Conservation (phyloP, 495 filamentous ascomycete genomes). For the Penicillium desertorum region DNA sequence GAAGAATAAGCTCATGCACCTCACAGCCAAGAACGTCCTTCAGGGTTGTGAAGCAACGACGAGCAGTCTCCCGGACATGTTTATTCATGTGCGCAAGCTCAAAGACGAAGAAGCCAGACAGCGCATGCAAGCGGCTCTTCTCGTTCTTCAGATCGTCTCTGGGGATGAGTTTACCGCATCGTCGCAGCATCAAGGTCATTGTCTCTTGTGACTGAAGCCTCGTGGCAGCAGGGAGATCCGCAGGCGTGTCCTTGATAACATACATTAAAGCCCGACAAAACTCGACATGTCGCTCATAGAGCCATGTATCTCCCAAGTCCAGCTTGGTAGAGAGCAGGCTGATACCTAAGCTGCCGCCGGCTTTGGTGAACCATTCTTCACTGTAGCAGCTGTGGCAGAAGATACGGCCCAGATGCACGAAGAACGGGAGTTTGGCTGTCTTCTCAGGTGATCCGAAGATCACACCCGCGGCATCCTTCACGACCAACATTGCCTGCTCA, state of each 20-base stretch:
- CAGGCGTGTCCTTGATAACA: conserved; percentile 95
- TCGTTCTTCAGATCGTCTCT: conserved; percentile 73
- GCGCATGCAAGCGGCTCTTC: conserved; percentile 62
- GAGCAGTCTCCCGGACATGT: conserved; percentile 83
- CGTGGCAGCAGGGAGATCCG: conserved; percentile 85
- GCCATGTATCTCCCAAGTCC: conserved; percentile 79
- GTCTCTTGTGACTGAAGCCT: conserved; percentile 77
- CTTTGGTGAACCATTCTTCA: conserved; percentile 97
- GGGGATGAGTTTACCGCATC: conserved; percentile 69
- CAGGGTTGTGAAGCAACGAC: conserved; percentile 75
- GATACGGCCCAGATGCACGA: conserved; percentile 70
- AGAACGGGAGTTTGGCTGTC: conserved; percentile 74
- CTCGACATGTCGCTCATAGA: conserved; percentile 75
- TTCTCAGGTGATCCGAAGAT: conserved; percentile 76
- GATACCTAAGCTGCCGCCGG: conserved; percentile 87
- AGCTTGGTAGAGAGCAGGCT: conserved; percentile 75
- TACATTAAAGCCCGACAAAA: conserved; percentile 86
- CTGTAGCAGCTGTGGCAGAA: conserved; percentile 95
- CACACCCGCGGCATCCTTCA: conserved; percentile 72
- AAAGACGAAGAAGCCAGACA: conserved; percentile 78
- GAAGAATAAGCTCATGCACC: conserved; percentile 79
- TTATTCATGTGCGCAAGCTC: conserved; percentile 94
- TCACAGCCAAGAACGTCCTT: conserved; percentile 72
- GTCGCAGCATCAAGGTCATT: conserved; percentile 69
- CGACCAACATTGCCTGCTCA: conserved; percentile 68